These are phyloP conservation scores for Protomyces arabidopsidicola DNA, from an alignment of 1,139 yeast genomes.

Conservation along the genomic window DNA sequence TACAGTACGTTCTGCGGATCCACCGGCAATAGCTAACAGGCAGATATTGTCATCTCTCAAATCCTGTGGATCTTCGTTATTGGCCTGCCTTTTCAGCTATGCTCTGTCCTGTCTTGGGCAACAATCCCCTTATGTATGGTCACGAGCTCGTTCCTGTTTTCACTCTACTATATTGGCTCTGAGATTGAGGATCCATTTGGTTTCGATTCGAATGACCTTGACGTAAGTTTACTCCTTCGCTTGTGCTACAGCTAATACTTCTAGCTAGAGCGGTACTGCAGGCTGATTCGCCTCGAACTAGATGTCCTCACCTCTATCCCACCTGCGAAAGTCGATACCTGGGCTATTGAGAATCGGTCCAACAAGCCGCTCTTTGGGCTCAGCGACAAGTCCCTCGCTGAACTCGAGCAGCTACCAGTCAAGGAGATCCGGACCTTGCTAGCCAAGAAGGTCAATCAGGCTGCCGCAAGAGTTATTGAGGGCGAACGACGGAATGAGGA, in stretches of 20 bases:
- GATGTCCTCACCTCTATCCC: slow-evolving; percentile 16
- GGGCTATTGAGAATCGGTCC: slow-evolving; percentile 3
- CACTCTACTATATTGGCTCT: slow-evolving; percentile 32
- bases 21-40: background rate
- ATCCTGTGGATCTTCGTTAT: slow-evolving; percentile 33
- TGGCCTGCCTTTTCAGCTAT: slow-evolving; percentile 33
- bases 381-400: background rate
- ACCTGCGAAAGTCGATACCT: slow-evolving; percentile 8
- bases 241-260: background rate
- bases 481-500: background rate
- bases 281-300: slow-evolving; percentile 6
- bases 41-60: slow-evolving; percentile 32
- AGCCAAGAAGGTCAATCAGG: background rate
- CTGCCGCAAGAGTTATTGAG: background rate
- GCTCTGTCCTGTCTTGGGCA: slow-evolving; percentile 30
- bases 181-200: slow-evolving; percentile 33
- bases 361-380: slow-evolving; percentile 3
- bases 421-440: background rate
- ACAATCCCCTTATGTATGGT: slow-evolving; percentile 32
- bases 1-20: slow-evolving; percentile 17
- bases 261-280: slow-evolving; percentile 7
- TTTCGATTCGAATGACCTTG: slow-evolving; percentile 20
- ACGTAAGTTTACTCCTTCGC: background rate
- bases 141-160: slow-evolving; percentile 32
- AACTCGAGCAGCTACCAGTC: background rate